These are phyloP conservation scores for Fusarium goolgardi DNA, from an alignment of 2,329 filamentous ascomycete species.

Conservation along the genomic window DNA sequence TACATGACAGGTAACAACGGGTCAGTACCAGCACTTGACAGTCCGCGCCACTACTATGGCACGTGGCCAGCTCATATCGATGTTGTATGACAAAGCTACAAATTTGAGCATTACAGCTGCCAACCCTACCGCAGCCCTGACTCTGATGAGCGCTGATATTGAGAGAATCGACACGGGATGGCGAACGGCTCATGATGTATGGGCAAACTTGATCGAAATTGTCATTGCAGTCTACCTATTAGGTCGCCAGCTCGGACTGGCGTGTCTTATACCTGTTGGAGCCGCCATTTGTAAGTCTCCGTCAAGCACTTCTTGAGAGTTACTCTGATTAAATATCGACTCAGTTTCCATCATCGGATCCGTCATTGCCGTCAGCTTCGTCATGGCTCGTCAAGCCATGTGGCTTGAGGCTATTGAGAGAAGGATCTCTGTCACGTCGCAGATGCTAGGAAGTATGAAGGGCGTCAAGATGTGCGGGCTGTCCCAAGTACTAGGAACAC, in stretches of 20 bases:
- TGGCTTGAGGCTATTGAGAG: conserved; percentile 49
- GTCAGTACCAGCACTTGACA: conserved; percentile 38
- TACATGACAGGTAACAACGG: conserved; percentile 7
- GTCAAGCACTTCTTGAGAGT: fast-evolving
- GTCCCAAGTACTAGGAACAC: conserved; percentile 26
- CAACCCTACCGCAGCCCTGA: conserved; percentile 54
- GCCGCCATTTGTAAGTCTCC: conserved; percentile 28
- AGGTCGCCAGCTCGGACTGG: conserved; percentile 50
- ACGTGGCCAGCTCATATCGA: conserved; percentile 47
- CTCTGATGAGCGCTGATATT: conserved; percentile 60
- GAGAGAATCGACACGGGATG: conserved; percentile 54
- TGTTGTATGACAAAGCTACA: conserved; percentile 47
- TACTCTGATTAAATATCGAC: not conserved
- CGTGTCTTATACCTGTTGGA: conserved; percentile 31
- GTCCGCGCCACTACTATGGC: conserved; percentile 48
- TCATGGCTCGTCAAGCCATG: conserved; percentile 43
- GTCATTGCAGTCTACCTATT: conserved; percentile 59
- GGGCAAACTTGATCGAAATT: conserved; percentile 57
- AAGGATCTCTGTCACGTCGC: conserved; percentile 45
- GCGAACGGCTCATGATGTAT: conserved; percentile 55
- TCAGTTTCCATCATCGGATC: conserved; percentile 42
- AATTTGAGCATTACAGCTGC: conserved; percentile 46
- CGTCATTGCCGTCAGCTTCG: conserved; percentile 42
- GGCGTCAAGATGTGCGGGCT: conserved; percentile 51
- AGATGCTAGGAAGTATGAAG: conserved; percentile 48